Evolutionary conservation across 805 yeast species (phyloP).

Genomic region (Candida corydali): DNA sequence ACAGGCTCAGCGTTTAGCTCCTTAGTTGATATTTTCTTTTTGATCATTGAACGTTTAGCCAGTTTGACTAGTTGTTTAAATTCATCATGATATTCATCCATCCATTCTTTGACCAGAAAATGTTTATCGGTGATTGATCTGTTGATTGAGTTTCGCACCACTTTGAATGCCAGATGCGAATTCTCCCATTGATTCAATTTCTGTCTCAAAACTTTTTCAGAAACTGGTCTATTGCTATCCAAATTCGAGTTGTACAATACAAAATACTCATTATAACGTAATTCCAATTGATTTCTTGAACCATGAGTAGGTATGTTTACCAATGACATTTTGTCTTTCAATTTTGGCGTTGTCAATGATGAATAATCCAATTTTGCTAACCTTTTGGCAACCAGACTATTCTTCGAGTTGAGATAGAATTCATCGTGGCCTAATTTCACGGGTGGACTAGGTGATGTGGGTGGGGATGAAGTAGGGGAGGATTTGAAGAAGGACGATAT

Average conservation of each 20-base stretch:
- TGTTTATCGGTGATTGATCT: slow-evolving; percentile 41
- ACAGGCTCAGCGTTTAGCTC: background rate
- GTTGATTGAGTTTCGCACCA: slow-evolving; percentile 13
- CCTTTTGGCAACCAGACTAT: slow-evolving; percentile 28
- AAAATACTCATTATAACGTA: slow-evolving; percentile 72
- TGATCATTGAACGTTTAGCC: slow-evolving; percentile 27
- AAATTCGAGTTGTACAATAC: slow-evolving; percentile 77
- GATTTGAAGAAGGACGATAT: slow-evolving; percentile 22
- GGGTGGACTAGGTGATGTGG: background rate
- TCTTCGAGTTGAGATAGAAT: slow-evolving; percentile 28
- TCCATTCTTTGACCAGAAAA: slow-evolving; percentile 46
- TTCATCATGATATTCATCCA: slow-evolving; percentile 32
- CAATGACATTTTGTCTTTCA: slow-evolving; percentile 55
- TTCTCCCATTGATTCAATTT: slow-evolving; percentile 67
- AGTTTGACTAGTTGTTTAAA: slow-evolving; percentile 33
- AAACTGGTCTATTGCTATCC: slow-evolving; percentile 64
- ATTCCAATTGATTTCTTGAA: slow-evolving; percentile 56
- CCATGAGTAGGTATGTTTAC: slow-evolving; percentile 62
- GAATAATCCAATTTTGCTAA: slow-evolving; percentile 64
- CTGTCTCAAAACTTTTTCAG: slow-evolving; percentile 50
- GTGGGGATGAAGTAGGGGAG: slow-evolving; percentile 1
- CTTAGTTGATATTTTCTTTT: too few species aligned
- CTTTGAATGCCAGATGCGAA: slow-evolving; percentile 31
- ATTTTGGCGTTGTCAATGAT: slow-evolving; percentile 52
- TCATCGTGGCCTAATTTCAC: slow-evolving; percentile 17